Evolutionary conservation across 345 rosid species (phyloP).

Genomic region (Citrus glauca): DNA sequence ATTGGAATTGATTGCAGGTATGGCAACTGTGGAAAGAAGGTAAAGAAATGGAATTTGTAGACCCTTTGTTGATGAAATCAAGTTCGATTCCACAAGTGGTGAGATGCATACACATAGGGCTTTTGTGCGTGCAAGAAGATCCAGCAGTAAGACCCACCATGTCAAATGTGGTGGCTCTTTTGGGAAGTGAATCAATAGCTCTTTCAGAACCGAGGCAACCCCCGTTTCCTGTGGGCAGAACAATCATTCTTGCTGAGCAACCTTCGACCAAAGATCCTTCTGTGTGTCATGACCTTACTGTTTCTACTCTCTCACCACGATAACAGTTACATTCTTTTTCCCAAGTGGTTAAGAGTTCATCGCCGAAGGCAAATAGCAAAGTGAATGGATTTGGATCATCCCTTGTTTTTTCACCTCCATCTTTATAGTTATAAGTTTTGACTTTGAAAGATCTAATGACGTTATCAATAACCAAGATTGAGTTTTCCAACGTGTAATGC

Average conservation of each 20-base stretch:
- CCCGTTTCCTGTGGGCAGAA: slow-evolving; percentile 17
- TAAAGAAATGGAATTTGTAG: slow-evolving; percentile 35
- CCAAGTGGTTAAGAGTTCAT: too few relatives aligned
- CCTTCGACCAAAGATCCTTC: neutral
- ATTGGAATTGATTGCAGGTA: slow-evolving; percentile 18
- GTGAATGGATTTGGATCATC: too few relatives aligned
- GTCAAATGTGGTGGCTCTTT: slow-evolving; percentile 32
- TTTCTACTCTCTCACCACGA: slow-evolving; percentile 12
- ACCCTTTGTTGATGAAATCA: slow-evolving; percentile 26
- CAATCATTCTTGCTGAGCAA: neutral
- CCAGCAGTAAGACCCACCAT: slow-evolving; percentile 46
- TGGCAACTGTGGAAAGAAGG: slow-evolving; percentile 49
- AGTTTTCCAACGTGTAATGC: too few relatives aligned
- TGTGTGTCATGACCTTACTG: neutral
- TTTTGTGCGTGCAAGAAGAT: slow-evolving; percentile 46
- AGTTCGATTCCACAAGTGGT: slow-evolving; percentile 22
- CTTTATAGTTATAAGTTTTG: too few relatives aligned
- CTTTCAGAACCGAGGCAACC: slow-evolving; percentile 23
- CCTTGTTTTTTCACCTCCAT: too few relatives aligned
- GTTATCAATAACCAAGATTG: too few relatives aligned
- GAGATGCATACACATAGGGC: slow-evolving; percentile 45
- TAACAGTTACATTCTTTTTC: neutral
- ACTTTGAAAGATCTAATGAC: too few relatives aligned
- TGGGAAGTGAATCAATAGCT: slow-evolving; percentile 25
- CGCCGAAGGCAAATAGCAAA: too few relatives aligned